Conservation (phyloP, 352 stramenopile genomes). For the Pythium brachiatum region DNA sequence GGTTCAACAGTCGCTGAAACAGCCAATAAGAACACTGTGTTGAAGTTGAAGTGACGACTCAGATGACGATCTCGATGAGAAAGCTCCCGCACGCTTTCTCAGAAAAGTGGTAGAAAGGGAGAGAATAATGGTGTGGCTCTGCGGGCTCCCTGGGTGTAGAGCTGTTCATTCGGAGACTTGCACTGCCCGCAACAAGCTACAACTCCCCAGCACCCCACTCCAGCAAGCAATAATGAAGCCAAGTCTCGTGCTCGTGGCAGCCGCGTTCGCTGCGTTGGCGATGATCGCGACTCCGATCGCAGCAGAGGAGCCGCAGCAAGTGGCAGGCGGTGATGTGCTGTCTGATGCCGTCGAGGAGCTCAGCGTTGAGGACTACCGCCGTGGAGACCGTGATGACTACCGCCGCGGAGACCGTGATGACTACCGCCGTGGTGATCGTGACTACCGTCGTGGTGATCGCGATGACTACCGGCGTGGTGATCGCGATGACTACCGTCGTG, state of each 20-base stretch:
- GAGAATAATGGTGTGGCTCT: too few relatives aligned
- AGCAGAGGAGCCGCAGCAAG: neutral
- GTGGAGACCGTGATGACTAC: neutral
- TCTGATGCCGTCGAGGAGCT: neutral
- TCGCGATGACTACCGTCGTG: too few relatives aligned
- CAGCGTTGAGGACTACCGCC: neutral
- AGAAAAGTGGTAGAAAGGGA: neutral
- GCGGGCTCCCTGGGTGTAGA: too few relatives aligned
- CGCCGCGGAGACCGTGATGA: neutral
- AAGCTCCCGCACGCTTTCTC: too few relatives aligned
- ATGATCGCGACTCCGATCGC: neutral
- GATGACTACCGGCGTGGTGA: too few relatives aligned
- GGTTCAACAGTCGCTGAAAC: neutral
- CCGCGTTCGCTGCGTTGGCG: neutral
- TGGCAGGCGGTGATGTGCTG: neutral
- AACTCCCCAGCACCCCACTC: neutral
- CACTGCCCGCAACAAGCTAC: neutral
- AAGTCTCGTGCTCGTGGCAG: neutral
- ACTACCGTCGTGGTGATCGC: too few relatives aligned
- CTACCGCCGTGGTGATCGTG: neutral
- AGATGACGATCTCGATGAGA: too few relatives aligned
- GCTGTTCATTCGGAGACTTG: neutral
- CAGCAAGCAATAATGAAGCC: neutral
- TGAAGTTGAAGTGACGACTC: neutral
- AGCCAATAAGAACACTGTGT: neutral